Conservation (phyloP, 208 protist species). For the Strigomonas galati region DNA sequence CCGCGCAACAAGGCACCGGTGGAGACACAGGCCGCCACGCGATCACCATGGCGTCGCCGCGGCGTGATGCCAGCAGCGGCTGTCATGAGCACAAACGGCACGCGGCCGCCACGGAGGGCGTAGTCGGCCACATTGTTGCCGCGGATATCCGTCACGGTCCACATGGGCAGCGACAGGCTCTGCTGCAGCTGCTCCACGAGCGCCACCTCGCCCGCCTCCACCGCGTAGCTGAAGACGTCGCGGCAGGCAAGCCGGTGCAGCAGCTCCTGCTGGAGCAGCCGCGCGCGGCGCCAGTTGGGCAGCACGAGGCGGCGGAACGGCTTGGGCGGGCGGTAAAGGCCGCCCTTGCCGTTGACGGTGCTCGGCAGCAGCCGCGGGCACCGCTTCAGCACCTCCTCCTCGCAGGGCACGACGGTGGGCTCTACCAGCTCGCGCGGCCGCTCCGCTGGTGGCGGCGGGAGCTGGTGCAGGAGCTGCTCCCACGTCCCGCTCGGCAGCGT, state of each 20-base stretch:
- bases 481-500: constrained; percentile 31
- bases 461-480: constrained; percentile 32
- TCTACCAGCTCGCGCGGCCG: constrained; percentile 34
- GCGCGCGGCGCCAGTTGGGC: constrained; percentile 22
- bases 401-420: constrained; percentile 35
- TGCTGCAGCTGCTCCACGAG: constrained; percentile 39
- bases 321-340: constrained; percentile 34
- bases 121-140: constrained; percentile 77
- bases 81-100: constrained; percentile 32
- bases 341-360: constrained; percentile 26
- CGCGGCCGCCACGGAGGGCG: constrained; percentile 22
- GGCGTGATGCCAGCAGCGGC: constrained; percentile 40
- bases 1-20: constrained; percentile 23
- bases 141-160: constrained; percentile 46
- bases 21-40: constrained; percentile 9
- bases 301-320: constrained; percentile 50
- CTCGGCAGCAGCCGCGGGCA: constrained; percentile 26
- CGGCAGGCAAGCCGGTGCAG: constrained; percentile 51
- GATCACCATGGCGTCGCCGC: constrained; percentile 28
- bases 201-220: constrained; percentile 31
- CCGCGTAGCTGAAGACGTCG: constrained; percentile 79
- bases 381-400: constrained; percentile 10
- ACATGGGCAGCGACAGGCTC: constrained; percentile 49
- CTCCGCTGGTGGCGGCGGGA: constrained; percentile 34
- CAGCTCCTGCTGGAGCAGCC: constrained; percentile 17